These are phyloP conservation scores for Hypoxylon lienhwacheense DNA, from an alignment of 495 filamentous ascomycete species.

Conservation along the genomic window DNA sequence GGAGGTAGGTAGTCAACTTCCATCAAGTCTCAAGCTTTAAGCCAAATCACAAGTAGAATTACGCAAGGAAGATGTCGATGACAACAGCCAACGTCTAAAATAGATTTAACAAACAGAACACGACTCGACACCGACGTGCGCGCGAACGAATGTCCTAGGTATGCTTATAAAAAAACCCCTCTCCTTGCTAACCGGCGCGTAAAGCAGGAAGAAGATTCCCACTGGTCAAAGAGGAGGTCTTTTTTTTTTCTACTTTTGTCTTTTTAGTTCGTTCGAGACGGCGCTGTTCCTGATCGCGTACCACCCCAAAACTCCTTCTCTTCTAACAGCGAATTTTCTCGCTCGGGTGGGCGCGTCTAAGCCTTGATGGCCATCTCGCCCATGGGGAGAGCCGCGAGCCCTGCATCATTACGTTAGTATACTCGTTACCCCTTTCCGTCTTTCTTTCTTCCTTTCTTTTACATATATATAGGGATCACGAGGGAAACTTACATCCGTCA, in stretches of 20 bases:
- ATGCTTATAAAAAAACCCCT: too few species aligned
- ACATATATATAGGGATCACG: too few species aligned
- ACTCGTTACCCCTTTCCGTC: too few species aligned
- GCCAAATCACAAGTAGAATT: slow-evolving; percentile 22
- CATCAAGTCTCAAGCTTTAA: too few species aligned
- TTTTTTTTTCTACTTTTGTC: not conserved
- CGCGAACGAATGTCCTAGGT: slow-evolving; percentile 28
- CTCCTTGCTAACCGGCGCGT: too few species aligned
- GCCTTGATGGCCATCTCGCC: slow-evolving; percentile 57
- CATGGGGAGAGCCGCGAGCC: slow-evolving; percentile 56
- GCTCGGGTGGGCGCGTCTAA: slow-evolving; percentile 28
- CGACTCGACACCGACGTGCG: slow-evolving; percentile 17
- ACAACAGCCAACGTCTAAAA: slow-evolving; percentile 30
- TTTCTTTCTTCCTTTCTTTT: too few species aligned
- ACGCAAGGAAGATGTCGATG: slow-evolving; percentile 20
- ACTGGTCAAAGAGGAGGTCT: too few species aligned
- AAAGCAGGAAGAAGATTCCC: too few species aligned
- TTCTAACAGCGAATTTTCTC: not conserved
- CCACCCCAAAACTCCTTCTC: not conserved
- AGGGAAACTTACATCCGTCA: slow-evolving; percentile 54
- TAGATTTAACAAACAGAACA: slow-evolving; percentile 4
- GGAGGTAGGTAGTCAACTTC: too few species aligned
- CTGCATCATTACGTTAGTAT: slow-evolving; percentile 27
- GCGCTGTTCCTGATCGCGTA: not conserved
- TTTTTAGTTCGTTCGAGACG: not conserved